These are phyloP conservation scores for Exophiala alcalophila DNA, from an alignment of 2,329 filamentous ascomycete species.

Conservation along the genomic window DNA sequence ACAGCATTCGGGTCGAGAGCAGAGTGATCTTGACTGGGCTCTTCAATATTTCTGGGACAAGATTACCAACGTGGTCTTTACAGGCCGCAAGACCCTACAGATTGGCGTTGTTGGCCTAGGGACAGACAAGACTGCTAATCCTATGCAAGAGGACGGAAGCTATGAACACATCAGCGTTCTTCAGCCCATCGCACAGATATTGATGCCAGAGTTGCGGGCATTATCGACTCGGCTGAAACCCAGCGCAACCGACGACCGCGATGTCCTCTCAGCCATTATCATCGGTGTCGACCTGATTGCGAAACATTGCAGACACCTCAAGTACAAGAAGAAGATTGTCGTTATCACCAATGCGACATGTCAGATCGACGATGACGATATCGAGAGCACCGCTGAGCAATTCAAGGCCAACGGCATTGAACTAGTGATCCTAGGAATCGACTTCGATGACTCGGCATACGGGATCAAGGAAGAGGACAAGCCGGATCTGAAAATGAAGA, in stretches of 20 bases:
- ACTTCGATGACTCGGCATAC: conserved; percentile 88
- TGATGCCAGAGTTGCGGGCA: conserved; percentile 66
- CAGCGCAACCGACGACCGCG: conserved; percentile 67
- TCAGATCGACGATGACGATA: conserved; percentile 67
- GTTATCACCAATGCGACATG: conserved; percentile 80
- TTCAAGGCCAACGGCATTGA: conserved; percentile 73
- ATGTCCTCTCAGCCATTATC: conserved; percentile 81
- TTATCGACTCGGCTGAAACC: conserved; percentile 64
- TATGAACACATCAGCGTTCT: conserved; percentile 82
- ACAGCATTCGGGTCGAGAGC: conserved; percentile 64
- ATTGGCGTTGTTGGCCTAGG: conserved; percentile 79
- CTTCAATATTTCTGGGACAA: conserved; percentile 96
- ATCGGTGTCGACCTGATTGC: conserved; percentile 84
- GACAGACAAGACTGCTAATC: conserved; percentile 72
- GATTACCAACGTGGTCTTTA: conserved; percentile 69
- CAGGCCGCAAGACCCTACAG: conserved; percentile 69
- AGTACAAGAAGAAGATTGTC: conserved; percentile 76
- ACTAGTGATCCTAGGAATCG: conserved; percentile 78
- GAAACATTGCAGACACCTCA: conserved; percentile 73
- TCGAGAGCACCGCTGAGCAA: conserved; percentile 40
- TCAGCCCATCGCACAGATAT: conserved; percentile 58
- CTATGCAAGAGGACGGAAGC: conserved; percentile 62
- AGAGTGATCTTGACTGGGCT: conserved; percentile 83
- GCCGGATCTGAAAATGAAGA: conserved; percentile 63
- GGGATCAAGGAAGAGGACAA: conserved; percentile 93